Evolutionary conservation across 306 rosid genomes (phyloP).

Genomic region (Medicago arabica): DNA sequence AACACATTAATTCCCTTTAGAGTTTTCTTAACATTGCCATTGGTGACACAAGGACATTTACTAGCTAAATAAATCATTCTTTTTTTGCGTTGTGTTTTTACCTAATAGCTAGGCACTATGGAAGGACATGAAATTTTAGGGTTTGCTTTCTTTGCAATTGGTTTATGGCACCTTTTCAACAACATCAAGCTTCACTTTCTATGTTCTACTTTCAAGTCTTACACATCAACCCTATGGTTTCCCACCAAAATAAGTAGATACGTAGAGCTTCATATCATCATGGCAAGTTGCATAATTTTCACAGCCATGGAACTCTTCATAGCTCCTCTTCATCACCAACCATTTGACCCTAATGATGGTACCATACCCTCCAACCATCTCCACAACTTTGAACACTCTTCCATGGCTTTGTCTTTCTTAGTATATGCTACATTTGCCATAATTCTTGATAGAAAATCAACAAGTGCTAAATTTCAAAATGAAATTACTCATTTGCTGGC

Average conservation of each 20-base stretch:
- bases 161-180: slow-evolving; percentile 89
- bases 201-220: slow-evolving; percentile 45
- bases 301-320: slow-evolving; percentile 80
- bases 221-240: slow-evolving; percentile 66
- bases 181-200: slow-evolving; percentile 62
- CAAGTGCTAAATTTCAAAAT: slow-evolving; percentile 24
- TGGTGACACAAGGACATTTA: not conserved
- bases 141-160: slow-evolving; percentile 64
- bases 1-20: not conserved
- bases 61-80: not conserved
- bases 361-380: slow-evolving; percentile 78
- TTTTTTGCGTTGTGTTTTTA: not conserved
- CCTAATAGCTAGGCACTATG: slow-evolving; percentile 35
- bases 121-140: slow-evolving; percentile 79
- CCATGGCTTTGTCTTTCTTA: slow-evolving; percentile 63
- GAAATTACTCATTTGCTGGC: slow-evolving; percentile 62
- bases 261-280: slow-evolving; percentile 68
- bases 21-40: slow-evolving; percentile 14
- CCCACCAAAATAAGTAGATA: slow-evolving; percentile 57
- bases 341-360: slow-evolving; percentile 66
- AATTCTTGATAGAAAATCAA: slow-evolving; percentile 49
- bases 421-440: slow-evolving; percentile 59
- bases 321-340: slow-evolving; percentile 66
- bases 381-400: slow-evolving; percentile 84
- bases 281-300: slow-evolving; percentile 55